Evolutionary conservation across 192 early-diverging fungal species (phyloP), one percentile per base, ranked within the genome.

Genomic region (Rhizophagus clarus): DNA sequence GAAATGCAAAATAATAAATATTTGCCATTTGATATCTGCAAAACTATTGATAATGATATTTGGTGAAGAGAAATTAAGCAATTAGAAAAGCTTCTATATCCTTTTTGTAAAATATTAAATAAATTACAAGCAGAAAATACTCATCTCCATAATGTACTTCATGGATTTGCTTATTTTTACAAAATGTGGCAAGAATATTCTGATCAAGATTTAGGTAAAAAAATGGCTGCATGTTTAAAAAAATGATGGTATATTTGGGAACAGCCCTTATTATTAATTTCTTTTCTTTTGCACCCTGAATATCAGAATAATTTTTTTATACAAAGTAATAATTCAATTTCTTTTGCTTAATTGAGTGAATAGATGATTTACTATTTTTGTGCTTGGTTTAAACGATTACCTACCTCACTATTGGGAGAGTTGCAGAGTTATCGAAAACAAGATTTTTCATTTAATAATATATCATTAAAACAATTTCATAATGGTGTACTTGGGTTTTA

Each of bases 51-150:
- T 60, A 60, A 60, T 60, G 56, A 60, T 20, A 22, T 20, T 60
- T 60, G 56, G 56, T 49, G 14, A 49, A 49, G 14, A 49, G 47
- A 49, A 49, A 49, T 49, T 49, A 49, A 12, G 14, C 11, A 49
- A 49, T 49, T 49, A 49, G 47, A 62, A 62, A 62, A 62, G 61
- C n/a, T 62, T 62, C 15, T 62, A 28, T 15, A 8, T 62, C n/a
- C 22, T 26, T 62, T 62, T 62, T 62, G 61, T 62, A 3, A 10
- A 26, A n/a, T 10, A 24, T 10, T 62, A n/a, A 62, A 62, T 3
- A 62, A 62, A 62, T 62, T 62, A 62, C 61, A 62, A 62, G 15
- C 61, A 26, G 61, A 62, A 26, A 62, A 62, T 62, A 3, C 61
- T 24, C 15, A 15, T 62, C 61, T 62, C n/a, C n/a, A 26, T 62